Percentiles rank a stretch among this genome's conserved stretches.
These are phyloP conservation scores for Plasmodium falciparum DNA, from an alignment of 169 alveolate species.

Conservation along the genomic window DNA sequence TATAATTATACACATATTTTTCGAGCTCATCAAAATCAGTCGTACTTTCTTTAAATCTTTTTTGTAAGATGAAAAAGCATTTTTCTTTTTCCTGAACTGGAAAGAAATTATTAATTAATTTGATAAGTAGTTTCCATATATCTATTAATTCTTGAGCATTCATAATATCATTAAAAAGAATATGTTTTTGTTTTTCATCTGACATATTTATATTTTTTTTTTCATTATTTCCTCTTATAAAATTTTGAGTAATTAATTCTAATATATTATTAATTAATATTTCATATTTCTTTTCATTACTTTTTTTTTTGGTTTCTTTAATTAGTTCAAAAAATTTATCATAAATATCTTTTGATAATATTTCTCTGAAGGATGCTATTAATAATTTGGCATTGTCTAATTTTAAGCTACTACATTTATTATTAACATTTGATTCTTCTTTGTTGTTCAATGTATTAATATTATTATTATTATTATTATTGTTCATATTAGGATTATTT, in stretches of 20 bases:
- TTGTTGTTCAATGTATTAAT: background rate
- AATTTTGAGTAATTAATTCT: constrained; percentile 47
- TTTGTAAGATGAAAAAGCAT: constrained; percentile 41
- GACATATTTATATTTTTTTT: background rate
- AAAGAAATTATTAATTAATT: constrained; percentile 61
- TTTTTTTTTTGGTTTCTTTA: constrained; percentile 45
- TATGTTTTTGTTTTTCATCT: background rate
- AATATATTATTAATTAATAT: constrained; percentile 14
- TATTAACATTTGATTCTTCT: background rate
- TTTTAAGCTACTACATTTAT: background rate
- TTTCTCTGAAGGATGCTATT: constrained; percentile 40
- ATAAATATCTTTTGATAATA: constrained; percentile 37
- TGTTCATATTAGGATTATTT: background rate
- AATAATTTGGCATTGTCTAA: constrained; percentile 49
- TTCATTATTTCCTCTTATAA: constrained; percentile 6
- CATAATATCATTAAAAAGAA: constrained; percentile 59
- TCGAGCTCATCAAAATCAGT: constrained; percentile 48
- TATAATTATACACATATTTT: constrained; percentile 69
- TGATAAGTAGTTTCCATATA: constrained; percentile 46
- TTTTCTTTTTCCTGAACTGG: constrained; percentile 65
- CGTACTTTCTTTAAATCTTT: constrained; percentile 57
- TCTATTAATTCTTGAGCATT: constrained; percentile 6
- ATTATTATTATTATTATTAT: background rate
- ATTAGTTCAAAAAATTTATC: constrained; percentile 37
- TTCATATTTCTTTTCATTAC: constrained; percentile 48